phyloP scores from a whole-genome alignment of 768 basidiomycete genomes.

The Daedaleopsis sinensis region DNA sequence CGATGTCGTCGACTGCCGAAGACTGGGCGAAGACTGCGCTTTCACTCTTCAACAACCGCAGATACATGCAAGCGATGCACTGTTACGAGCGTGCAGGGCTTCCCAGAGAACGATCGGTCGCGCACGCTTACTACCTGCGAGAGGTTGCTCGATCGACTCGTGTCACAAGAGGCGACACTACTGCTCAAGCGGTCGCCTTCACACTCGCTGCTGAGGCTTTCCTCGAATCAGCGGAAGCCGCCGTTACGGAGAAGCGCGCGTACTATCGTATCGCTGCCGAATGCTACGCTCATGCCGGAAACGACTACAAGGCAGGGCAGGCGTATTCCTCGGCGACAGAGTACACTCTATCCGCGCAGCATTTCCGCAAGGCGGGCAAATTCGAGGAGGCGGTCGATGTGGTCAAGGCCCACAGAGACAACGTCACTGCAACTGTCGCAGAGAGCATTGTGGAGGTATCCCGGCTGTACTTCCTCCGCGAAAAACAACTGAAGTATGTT shows the following conservation, averaged over 20 bases:
- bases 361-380: slow-evolving; percentile 48
- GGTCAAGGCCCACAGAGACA: slow-evolving; percentile 36
- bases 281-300: slow-evolving; percentile 30
- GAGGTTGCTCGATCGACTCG: slow-evolving; percentile 47
- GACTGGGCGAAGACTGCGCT: slow-evolving; percentile 49
- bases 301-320: slow-evolving; percentile 44
- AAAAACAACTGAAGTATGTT: slow-evolving; percentile 30
- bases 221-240: slow-evolving; percentile 38
- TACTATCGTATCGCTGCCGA: slow-evolving; percentile 24
- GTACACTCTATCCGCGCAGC: slow-evolving; percentile 45
- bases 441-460: slow-evolving; percentile 47
- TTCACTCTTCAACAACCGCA: slow-evolving; percentile 44
- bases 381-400: slow-evolving; percentile 61
- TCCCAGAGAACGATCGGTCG: slow-evolving; percentile 46
- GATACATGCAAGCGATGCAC: slow-evolving; percentile 56
- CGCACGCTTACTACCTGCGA: slow-evolving; percentile 57
- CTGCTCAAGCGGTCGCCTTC: slow-evolving; percentile 40
- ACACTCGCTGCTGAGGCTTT: slow-evolving; percentile 54
- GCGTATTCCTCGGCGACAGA: slow-evolving; percentile 45
- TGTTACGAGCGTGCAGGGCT: slow-evolving; percentile 53
- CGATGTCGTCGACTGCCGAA: slow-evolving; percentile 50
- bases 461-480: slow-evolving; percentile 47
- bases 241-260: slow-evolving; percentile 31
- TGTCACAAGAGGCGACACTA: slow-evolving; percentile 21
- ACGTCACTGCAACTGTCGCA: slow-evolving; percentile 36